Evolutionary conservation across 768 basidiomycete genomes (phyloP), one percentile per base, ranked within the genome.

Genomic region (Mycena polygramma): DNA sequence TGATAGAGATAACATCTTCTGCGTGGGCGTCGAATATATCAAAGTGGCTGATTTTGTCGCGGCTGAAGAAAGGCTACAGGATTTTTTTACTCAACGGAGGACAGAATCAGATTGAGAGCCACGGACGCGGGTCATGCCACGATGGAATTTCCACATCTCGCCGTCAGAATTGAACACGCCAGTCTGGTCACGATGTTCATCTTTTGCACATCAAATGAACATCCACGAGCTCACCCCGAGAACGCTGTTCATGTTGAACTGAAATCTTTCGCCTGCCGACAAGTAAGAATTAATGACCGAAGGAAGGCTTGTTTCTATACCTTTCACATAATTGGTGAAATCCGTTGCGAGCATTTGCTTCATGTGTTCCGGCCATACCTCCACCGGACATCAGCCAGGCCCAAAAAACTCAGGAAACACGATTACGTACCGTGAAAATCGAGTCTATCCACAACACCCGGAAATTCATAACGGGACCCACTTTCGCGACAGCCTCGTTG

Each of bases 131-230:
- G 72, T 73, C 57, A 70, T 63, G 2, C 10, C 52, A 43, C 72
- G 72, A 37, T 73, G 72, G 58, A 64, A 89, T 85, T 89, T 90
- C 90, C 90, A 91, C 80, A 86, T 84, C 8, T 89, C 87, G 26
- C 86, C 88, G 74, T 89, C 88, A 0, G 88, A 83, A 68, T 87
- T 89, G 79, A 91, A 90, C 0, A 91, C 88, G 0, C 90, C 90
- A 1, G 83, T 83, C 72, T 73, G 43, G 41, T 30, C n/a, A 41
- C 14, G 22, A 24, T 57, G n/a, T 4, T 43, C 22, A 26, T 26
- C 26, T 60, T 19, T n/a, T 22, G 26, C 6, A 26, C 1, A 6
- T 24, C 43, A 22, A 15, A n/a, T 11, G 22, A 20, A 8, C 3
- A 61, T 17, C n/a, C 11, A 36, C 0, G 10, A 19, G 52, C 67